These are phyloP conservation scores for Mycena olivaceomarginata DNA, from an alignment of 768 basidiomycete genomes.

Conservation along the genomic window DNA sequence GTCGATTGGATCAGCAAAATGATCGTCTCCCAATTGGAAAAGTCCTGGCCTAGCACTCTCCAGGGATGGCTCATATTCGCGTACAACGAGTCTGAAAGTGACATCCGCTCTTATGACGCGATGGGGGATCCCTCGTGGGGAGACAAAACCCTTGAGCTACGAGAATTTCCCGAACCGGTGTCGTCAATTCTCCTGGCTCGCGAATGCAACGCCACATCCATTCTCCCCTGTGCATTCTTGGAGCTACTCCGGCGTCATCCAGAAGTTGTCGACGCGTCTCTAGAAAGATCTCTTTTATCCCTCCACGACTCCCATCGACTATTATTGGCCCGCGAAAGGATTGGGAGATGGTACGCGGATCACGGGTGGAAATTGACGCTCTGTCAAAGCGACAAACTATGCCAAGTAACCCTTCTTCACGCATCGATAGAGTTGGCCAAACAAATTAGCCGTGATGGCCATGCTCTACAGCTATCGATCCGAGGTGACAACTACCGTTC, in stretches of 20 bases:
- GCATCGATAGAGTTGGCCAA: too few relatives aligned
- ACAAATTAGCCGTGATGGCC: too few relatives aligned
- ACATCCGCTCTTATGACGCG: neutral
- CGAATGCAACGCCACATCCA: neutral
- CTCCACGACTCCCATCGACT: too few relatives aligned
- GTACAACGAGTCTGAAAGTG: neutral
- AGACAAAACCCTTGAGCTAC: neutral
- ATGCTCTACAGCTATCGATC: too few relatives aligned
- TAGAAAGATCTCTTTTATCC: too few relatives aligned
- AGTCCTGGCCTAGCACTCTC: conserved; percentile 8
- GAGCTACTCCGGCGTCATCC: neutral
- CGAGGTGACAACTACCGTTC: too few relatives aligned
- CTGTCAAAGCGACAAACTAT: too few relatives aligned
- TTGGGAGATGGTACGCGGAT: too few relatives aligned
- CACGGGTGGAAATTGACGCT: too few relatives aligned
- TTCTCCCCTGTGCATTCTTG: conserved; percentile 26
- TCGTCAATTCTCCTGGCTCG: conserved; percentile 22
- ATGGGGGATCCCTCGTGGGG: neutral
- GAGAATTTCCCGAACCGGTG: conserved; percentile 14
- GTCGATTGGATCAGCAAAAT: conserved; percentile 30
- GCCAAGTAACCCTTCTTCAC: too few relatives aligned
- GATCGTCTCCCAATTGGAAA: conserved; percentile 16
- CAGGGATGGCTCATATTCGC: neutral
- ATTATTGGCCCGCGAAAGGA: too few relatives aligned
- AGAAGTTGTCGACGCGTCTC: too few relatives aligned